Evolutionary conservation across 2,329 filamentous ascomycete species (phyloP), one percentile per base, ranked within the genome.

Genomic region (Ophiostoma angusticollis): DNA sequence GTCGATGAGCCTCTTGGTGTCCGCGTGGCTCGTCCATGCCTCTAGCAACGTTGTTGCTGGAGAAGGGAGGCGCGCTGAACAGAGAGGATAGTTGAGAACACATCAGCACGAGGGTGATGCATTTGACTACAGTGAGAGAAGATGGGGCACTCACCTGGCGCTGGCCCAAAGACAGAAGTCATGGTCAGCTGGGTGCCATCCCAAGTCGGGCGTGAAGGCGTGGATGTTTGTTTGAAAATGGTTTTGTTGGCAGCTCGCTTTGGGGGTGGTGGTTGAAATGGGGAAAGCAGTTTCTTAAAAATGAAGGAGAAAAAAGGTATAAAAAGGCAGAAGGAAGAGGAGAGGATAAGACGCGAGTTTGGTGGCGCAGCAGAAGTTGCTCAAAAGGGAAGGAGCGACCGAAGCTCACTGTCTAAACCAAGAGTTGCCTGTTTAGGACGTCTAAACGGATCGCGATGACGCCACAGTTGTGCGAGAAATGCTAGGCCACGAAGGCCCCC

Each of bases 21-120:
- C 38, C 7, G 35, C 13, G 28, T 42, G 27, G 33, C 22, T 42
- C 2, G 41, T 44, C 47, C 47, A 48, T 13, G 40, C 47, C 24
- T 48, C 45, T 4, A 47, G 40, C 1, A 48, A 43, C 5, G 31
- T 19, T 1, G 43, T 29, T 2, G 45, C 38, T 1, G 43, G 45
- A 2, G 45, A 45, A 1, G 47, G 45, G 4, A 44, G 31, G 4
- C 37, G 35, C 11, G 31, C 47, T 48, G 37, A 17, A 11, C 11
- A 5, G 21, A 8, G 31, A 14, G 22, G 30, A 19, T 3, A 32
- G 18, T 13, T 23, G 29, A 21, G 9, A 35, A 31, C 13, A 29
- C 28, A 14, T 14, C n/a, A 11, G 8, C 28, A 16, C 24, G 24
- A 9, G n/a, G 4, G 18, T n/a, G 12, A 32, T 11, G 5, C 6